Evolutionary conservation across 2,329 filamentous ascomycete species (phyloP), one percentile per base, ranked within the genome.

Genomic region (Nemania diffusa): DNA sequence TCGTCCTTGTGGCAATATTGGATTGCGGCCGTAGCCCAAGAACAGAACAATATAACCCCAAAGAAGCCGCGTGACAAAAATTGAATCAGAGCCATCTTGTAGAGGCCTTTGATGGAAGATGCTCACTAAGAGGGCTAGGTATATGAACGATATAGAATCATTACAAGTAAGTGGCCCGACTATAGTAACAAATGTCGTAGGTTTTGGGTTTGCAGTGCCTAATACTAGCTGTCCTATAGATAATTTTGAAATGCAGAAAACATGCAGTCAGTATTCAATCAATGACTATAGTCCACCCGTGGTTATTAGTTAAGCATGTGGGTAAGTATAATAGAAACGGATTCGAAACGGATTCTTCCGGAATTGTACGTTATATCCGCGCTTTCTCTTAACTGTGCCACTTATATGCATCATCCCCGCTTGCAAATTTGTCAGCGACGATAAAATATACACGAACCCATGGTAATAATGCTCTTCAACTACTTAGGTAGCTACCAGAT

Each of bases 1-100:
- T 52, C 50, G 15, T 52, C 50, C 27, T 52, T 52, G 26, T 52
- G 50, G n/a, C 50, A 52, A 32, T 52, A 52, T 32, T 52, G 50
- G n/a, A 52, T 52, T 5, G 50, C 50, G 3, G 50, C 50, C 2
- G 17, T 32, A 20, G 26, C 50, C 26, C 26, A 32, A n/a, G 50
- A 32, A n/a, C 22, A 52, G 50, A 52, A n/a, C 50, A 52, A 52
- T 2, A 20, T n/a, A 2, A 29, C 17, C 15, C 26, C 50, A 13
- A 52, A 13, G 26, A 20, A 32, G 50, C 15, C 27, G 15, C 26
- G 50, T 11, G 8, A 11, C 17, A 52, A 11, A n/a, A 52, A 34
- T 1, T 29, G 27, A 9, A 29, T 29, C 7, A 20, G 6, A n/a
- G 50, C 50, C 50, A 52, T 52, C 2, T 52, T 26, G 48, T 32